Evolutionary conservation across 2,329 filamentous ascomycete species (phyloP).

Genomic region (Aureobasidium sp.): DNA sequence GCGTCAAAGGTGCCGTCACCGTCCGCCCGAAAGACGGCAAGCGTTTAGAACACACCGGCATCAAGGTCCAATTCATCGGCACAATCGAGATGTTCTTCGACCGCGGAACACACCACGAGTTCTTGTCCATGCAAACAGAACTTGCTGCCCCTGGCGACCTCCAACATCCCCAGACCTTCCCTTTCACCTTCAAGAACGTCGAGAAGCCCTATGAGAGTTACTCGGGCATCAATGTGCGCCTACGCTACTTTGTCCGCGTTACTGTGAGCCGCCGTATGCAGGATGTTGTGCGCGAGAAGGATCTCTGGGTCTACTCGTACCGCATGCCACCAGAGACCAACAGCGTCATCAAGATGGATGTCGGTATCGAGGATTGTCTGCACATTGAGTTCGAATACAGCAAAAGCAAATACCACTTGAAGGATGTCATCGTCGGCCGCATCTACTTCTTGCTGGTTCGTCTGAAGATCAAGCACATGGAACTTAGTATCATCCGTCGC

Average conservation of each 20-base stretch:
- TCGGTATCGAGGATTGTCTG: slow-evolving; percentile 96
- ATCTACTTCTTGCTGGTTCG: slow-evolving; percentile 98
- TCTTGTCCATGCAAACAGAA: slow-evolving; percentile 93
- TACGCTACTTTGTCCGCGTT: slow-evolving; percentile 96
- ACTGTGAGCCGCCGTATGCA: slow-evolving; percentile 96
- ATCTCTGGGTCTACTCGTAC: slow-evolving; percentile 99
- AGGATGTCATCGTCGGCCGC: slow-evolving; percentile 95
- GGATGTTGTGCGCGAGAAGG: slow-evolving; percentile 97
- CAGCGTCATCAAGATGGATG: slow-evolving; percentile 99
- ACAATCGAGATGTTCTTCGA: slow-evolving; percentile 99
- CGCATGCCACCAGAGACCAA: slow-evolving; percentile 97
- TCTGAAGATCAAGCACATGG: slow-evolving; percentile 99
- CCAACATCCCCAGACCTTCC: slow-evolving; percentile 96
- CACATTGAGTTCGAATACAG: slow-evolving; percentile 99
- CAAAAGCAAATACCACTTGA: slow-evolving; percentile 98
- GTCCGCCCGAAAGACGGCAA: slow-evolving; percentile 97
- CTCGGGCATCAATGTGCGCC: slow-evolving; percentile 98
- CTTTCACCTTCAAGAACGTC: slow-evolving; percentile 99
- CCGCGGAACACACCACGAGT: slow-evolving; percentile 98
- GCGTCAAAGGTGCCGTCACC: slow-evolving; percentile 91
- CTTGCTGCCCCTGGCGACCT: slow-evolving; percentile 94
- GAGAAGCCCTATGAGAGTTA: slow-evolving; percentile 99
- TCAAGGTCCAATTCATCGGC: slow-evolving; percentile 99
- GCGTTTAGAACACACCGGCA: slow-evolving; percentile 92
- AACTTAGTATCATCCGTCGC: slow-evolving; percentile 90